Evolutionary conservation across 2,329 filamentous ascomycete species (phyloP).

Genomic region (Aspergillus pseudoglaucus): DNA sequence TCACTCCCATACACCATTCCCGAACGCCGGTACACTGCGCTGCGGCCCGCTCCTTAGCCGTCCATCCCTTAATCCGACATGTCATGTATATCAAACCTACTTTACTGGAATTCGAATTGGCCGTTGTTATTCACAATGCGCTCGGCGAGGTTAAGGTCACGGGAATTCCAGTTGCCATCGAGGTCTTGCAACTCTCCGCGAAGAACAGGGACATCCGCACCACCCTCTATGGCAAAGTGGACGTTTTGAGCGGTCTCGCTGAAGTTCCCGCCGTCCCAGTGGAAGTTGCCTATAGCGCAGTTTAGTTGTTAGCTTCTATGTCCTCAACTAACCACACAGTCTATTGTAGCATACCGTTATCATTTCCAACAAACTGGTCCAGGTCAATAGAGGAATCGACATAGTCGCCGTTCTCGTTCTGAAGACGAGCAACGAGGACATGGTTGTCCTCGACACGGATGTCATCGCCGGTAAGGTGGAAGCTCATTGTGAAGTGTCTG

Average conservation of each 20-base stretch:
- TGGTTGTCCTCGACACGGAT: slow-evolving; percentile 47
- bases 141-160: slow-evolving; percentile 53
- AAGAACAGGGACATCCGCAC: slow-evolving; percentile 46
- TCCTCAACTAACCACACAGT: neutral
- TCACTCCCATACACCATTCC: neutral
- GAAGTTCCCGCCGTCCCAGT: slow-evolving; percentile 45
- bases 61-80: no score
- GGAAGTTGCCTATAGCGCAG: slow-evolving; percentile 33
- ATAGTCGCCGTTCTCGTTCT: slow-evolving; percentile 37
- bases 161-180: slow-evolving; percentile 36
- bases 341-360: slow-evolving; percentile 37
- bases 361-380: slow-evolving; percentile 47
- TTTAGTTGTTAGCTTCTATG: neutral
- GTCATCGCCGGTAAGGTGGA: slow-evolving; percentile 44
- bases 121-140: slow-evolving; percentile 50
- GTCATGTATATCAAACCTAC: no score
- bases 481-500: slow-evolving; percentile 36
- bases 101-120: slow-evolving; percentile 27
- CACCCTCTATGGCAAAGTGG: slow-evolving; percentile 46
- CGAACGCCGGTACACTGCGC: no score
- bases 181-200: slow-evolving; percentile 42
- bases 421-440: slow-evolving; percentile 43
- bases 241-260: slow-evolving; percentile 43
- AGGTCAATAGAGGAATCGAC: slow-evolving; percentile 45
- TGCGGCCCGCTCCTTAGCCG: no score